Base-by-base conservation (phyloP, 139 green algal genomes). In the Pseudopediastrum boryanum region DNA sequence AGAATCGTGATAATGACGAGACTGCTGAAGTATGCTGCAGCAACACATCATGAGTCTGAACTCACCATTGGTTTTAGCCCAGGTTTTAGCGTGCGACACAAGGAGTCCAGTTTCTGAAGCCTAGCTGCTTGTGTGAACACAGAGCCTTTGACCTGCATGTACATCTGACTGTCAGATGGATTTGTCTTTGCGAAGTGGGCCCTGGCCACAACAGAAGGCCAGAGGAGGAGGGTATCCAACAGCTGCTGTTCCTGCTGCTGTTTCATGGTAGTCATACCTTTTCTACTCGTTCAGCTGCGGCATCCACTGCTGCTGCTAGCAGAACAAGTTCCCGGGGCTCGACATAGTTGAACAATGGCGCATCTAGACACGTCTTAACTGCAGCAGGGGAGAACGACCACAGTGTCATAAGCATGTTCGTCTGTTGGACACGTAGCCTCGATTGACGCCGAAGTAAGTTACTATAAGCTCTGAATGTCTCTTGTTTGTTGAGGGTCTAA, bases 341-440 rank as follows among this genome's bases (percentile, higher is more conserved):
- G 5, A 74, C 43, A 6, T 64, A 12, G 12, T 71, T 25, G 5
- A 85, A 41, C 23, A 90, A 65, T 21, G 79, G 86, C 51, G 84
- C 39, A n/a, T 88, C 83, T 4, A 90, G 72, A 50, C 77, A 81
- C 8, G 85, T 35, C 9, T 69, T 67, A 13, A 85, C 85, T 90
- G 85, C 65, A 71, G 42, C 38, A 68, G 41, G n/a, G 71, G 58
- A 46, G 23, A 76, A 50, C 36, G 29, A 63, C 13, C 6, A 27
- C 16, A 9, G 67, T 42, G 44, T 25, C 7, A 12, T 21, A 23
- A 39, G 41, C 9, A 39, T 41, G 7, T 16, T 54, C 2, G n/a
- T 39, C 23, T 38, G 39, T n/a, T n/a, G n/a, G n/a, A n/a, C n/a
- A n/a, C n/a, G n/a, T n/a, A n/a, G n/a, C n/a, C n/a, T n/a, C n/a